Evolutionary conservation across 2,329 filamentous ascomycete species (phyloP), one percentile per base, ranked within the genome.

Genomic region (Xylogone sp.): DNA sequence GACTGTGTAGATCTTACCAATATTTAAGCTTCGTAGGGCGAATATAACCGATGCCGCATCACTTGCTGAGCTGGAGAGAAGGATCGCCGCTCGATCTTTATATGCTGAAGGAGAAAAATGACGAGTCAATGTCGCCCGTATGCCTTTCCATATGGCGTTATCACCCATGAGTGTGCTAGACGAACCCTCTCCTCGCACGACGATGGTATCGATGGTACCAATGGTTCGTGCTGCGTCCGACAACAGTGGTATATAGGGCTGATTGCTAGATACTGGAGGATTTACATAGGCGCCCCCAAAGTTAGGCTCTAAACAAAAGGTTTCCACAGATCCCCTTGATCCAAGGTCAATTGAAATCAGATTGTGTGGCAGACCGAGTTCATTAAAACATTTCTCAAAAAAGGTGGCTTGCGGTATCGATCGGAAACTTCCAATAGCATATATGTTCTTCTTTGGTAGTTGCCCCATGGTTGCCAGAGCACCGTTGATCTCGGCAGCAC

Each of bases 71-170:
- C 81, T 85, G 8, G 88, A 87, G 10, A 95, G 72, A 13, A 95
- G 80, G 43, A 95, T 81, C 2, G 88, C 89, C 3, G 88, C 83
- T 45, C 88, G 83, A 42, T 83, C 85, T 57, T 81, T 81, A 67
- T 93, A 95, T 1, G 90, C 89, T 3, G 88, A 91, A 0, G 90
- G 89, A 0, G 91, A 87, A 59, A 92, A 84, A 61, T 95, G 89
- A 20, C 87, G 81, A 3, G 86, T 94, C 53, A 95, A 74, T 0
- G 89, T 91, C 48, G 88, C 87, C 45, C 90, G 77, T 52, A 95
- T 93, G 1, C 89, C 90, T 67, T 90, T 90, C 88, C 90, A 94
- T 13, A 84, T 84, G 10, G 88, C 87, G 59, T 95, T 95, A 61
- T 94, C 89, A 45, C 90, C 87, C 16, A 92, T 73, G 42, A 93